Evolutionary conservation across 257 asterid genomes (phyloP).

Genomic region (Eucommia ulmoides): DNA sequence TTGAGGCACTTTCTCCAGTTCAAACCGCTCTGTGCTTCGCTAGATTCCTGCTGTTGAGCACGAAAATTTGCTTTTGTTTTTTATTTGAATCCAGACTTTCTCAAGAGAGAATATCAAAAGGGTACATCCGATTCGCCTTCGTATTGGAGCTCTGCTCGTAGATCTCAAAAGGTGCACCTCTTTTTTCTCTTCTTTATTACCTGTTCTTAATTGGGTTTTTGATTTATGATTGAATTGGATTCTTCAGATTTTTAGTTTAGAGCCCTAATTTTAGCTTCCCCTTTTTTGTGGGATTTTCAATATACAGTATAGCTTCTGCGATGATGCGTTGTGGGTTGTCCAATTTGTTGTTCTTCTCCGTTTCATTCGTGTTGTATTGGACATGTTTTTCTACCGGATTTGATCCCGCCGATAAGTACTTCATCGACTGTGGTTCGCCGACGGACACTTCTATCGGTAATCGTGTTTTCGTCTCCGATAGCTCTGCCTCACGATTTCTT

Average conservation of each 20-base stretch:
- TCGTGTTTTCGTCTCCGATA: slow-evolving; percentile 24
- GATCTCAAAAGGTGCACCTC: slow-evolving; percentile 19
- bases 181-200: slow-evolving; percentile 9
- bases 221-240: neutral
- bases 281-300: slow-evolving; percentile 5
- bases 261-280: neutral
- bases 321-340: slow-evolving; percentile 17
- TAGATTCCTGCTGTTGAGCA: slow-evolving; percentile 29
- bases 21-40: slow-evolving; percentile 17
- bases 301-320: neutral
- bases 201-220: slow-evolving; percentile 20
- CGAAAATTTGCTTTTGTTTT: slow-evolving; percentile 8
- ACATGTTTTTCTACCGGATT: slow-evolving; percentile 22
- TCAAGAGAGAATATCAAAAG: slow-evolving; percentile 2
- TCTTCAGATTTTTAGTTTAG: neutral
- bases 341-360: slow-evolving; percentile 11
- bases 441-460: slow-evolving; percentile 16
- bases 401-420: slow-evolving; percentile 25
- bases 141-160: slow-evolving; percentile 12
- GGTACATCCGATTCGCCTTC: slow-evolving; percentile 7
- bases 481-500: slow-evolving; percentile 21
- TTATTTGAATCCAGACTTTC: neutral
- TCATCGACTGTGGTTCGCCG: slow-evolving; percentile 34
- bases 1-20: too few relatives aligned
- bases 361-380: slow-evolving; percentile 10